phyloP scores from a whole-genome alignment of 2,329 filamentous ascomycete species.

The Paecilomyces dactylethromorphus region DNA sequence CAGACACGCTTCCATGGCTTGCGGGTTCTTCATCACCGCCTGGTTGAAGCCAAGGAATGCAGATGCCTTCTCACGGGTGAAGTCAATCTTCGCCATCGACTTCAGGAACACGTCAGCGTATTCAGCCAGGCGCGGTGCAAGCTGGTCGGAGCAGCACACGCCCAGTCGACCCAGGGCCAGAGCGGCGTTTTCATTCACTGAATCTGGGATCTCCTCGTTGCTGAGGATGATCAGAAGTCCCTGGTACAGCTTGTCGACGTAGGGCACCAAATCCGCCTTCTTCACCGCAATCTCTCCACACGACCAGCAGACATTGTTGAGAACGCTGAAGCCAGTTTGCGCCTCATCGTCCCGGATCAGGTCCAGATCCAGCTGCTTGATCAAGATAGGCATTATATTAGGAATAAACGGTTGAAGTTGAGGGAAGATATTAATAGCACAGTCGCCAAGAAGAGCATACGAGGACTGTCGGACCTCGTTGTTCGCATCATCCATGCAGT shows the following conservation, averaged over 20 bases:
- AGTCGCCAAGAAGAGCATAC: constrained; percentile 90
- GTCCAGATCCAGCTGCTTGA: constrained; percentile 81
- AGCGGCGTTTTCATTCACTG: constrained; percentile 86
- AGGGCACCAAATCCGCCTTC: constrained; percentile 65
- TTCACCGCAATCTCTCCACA: constrained; percentile 86
- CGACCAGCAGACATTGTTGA: constrained; percentile 99
- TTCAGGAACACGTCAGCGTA: constrained; percentile 78
- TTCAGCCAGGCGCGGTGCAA: constrained; percentile 71
- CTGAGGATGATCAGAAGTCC: constrained; percentile 76
- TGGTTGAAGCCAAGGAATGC: constrained; percentile 87
- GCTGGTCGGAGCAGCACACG: constrained; percentile 64
- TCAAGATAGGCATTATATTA: constrained; percentile 67
- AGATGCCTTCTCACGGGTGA: constrained; percentile 89
- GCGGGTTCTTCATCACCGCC: constrained; percentile 77
- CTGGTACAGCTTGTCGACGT: constrained; percentile 68
- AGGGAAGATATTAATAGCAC: constrained; percentile 82
- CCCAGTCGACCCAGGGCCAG: constrained; percentile 87
- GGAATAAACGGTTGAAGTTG: constrained; percentile 70
- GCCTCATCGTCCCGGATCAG: constrained; percentile 70
- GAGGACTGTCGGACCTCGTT: constrained; percentile 95
- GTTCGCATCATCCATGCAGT: constrained; percentile 85
- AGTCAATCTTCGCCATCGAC: constrained; percentile 75
- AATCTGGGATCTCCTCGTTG: constrained; percentile 77
- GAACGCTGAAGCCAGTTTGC: constrained; percentile 79
- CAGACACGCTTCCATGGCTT: constrained; percentile 83